Conservation (phyloP, 2,329 filamentous ascomycete species). For the Fusarium ramigenum region DNA sequence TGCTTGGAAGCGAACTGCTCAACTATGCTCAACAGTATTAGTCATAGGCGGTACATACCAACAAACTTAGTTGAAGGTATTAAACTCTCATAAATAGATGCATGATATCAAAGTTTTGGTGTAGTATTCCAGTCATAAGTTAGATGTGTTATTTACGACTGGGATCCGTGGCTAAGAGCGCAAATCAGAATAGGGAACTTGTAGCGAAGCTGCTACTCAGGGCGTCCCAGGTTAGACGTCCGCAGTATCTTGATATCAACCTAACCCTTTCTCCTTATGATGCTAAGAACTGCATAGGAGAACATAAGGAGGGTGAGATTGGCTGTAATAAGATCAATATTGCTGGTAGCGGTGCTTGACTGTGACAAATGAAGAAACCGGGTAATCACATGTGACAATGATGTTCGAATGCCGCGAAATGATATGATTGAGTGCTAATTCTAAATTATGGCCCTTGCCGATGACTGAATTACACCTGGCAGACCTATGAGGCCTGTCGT, state of each 20-base stretch:
- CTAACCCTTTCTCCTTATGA: background rate
- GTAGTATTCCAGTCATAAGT: fast-evolving
- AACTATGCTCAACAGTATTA: background rate
- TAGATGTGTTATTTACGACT: background rate
- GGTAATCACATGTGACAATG: background rate
- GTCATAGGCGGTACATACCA: background rate
- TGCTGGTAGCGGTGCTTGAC: background rate
- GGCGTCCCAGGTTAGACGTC: fast-evolving
- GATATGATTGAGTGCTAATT: constrained; percentile 1
- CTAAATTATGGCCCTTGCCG: background rate
- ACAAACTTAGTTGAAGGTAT: background rate
- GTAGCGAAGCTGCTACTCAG: background rate
- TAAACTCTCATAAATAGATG: background rate
- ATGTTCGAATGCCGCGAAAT: background rate
- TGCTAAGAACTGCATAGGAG: background rate
- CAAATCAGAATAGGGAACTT: background rate
- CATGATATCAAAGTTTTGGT: background rate
- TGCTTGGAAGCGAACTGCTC: background rate
- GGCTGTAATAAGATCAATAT: too few species aligned
- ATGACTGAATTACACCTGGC: background rate
- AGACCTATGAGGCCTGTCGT: background rate
- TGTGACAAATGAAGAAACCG: too few species aligned
- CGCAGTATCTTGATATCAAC: fast-evolving
- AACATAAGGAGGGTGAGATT: background rate
- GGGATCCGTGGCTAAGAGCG: background rate